phyloP scores from a whole-genome alignment of 305 asterid species.

The Coffea humblotiana region DNA sequence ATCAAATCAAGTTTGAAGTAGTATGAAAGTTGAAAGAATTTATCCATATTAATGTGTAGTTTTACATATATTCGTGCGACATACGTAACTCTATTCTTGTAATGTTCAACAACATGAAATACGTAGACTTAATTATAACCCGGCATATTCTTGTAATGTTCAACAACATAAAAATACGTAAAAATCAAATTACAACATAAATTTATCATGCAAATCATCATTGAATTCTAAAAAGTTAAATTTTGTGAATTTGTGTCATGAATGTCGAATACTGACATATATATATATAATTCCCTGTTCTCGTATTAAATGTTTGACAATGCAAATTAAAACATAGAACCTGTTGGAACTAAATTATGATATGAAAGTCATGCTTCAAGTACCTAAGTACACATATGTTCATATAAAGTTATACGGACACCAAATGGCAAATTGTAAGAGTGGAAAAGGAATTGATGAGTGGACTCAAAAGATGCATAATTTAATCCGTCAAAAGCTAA shows the following conservation, averaged over 20 bases:
- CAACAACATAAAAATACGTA: no score
- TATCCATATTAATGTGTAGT: no score
- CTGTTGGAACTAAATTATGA: background rate
- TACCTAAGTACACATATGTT: background rate
- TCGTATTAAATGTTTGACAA: background rate
- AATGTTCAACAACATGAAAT: no score
- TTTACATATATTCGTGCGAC: no score
- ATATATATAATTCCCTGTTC: background rate
- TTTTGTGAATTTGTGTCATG: background rate
- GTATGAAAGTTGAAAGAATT: no score
- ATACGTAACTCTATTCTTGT: no score
- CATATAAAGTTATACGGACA: background rate
- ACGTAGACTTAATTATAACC: no score
- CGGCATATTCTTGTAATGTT: no score
- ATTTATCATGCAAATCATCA: no score
- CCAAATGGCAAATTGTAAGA: conserved; percentile 9
- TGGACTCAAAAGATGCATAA: conserved; percentile 40
- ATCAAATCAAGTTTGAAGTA: no score
- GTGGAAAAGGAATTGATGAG: conserved; percentile 16
- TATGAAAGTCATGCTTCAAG: background rate
- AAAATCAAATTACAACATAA: no score
- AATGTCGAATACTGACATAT: background rate
- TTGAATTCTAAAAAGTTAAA: no score
- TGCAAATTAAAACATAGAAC: background rate
- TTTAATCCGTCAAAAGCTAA: conserved; percentile 24